Evolutionary conservation across 768 basidiomycete species (phyloP), one percentile per base, ranked within the genome.

Genomic region (Mycena polygramma): DNA sequence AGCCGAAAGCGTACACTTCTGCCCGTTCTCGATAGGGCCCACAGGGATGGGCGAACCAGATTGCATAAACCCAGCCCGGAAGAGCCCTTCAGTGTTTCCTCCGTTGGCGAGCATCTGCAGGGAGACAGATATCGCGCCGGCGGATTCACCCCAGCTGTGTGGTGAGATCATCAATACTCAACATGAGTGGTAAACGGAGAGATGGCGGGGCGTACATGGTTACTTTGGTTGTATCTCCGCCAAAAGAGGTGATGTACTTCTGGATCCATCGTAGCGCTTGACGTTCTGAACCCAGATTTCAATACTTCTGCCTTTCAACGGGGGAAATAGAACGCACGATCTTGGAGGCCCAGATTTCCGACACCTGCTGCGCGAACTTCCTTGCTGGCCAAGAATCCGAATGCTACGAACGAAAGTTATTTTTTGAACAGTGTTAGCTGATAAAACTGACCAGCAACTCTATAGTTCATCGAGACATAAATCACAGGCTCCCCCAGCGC

Each of bases 301-400:
- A 41, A 11, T 17, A 20, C 43, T 17, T 49, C 19, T 2, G 19
- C 26, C 55, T 15, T 17, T 36, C 36, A 57, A 53, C 24, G 20
- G 15, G 19, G 43, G 43, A 58, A 49, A 9, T 1, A 41, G 39
- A 13, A 80, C 87, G 77, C 73, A 89, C 89, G 89, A 79, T 92
- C 91, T 66, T 86, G 87, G 26, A 93, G 79, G n/a, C 92, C 92
- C 24, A 91, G 81, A 75, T 92, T 93, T 1, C 87, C 88, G 10
- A 88, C 80, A 2, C 85, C 86, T 4, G 85, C 88, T 6, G 78
- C 81, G 57, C 83, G 85, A 1, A 89, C 83, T 79, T 90, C 88
- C 70, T 84, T 80, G 51, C 87, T 80, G 0, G 84, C 83, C 46
- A 89, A 68, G 76, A 90, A 90, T 4, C 89, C 88, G 59, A 88